Percentiles rank a stretch among this genome's conserved stretches.
These are phyloP conservation scores for Podila epigama DNA, from an alignment of 192 early-diverging fungal species.

Conservation along the genomic window DNA sequence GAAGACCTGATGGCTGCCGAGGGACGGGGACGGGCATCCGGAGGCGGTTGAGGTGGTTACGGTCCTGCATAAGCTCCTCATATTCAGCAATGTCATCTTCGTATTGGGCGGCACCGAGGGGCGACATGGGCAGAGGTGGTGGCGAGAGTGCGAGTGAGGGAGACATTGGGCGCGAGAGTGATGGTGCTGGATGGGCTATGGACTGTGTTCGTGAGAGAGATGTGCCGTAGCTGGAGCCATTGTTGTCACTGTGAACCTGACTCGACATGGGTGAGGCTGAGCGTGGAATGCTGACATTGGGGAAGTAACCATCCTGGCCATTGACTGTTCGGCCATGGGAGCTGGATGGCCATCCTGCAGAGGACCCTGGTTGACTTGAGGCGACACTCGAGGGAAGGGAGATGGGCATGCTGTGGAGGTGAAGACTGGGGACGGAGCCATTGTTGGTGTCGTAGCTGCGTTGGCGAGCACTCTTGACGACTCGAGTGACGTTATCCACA, in stretches of 20 bases:
- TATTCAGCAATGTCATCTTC: constrained; percentile 26
- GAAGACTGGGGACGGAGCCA: constrained; percentile 2
- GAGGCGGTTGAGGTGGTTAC: constrained; percentile 15
- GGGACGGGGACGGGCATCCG: constrained; percentile 15
- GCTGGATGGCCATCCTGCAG: neutral
- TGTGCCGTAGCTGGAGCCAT: neutral
- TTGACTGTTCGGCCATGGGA: neutral
- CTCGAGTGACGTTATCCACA: constrained; percentile 34
- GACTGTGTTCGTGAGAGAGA: constrained; percentile 23
- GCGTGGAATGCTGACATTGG: neutral
- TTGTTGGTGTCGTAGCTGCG: constrained; percentile 10
- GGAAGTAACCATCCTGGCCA: constrained; percentile 30
- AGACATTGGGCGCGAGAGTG: constrained; percentile 7
- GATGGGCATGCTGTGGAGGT: constrained; percentile 7
- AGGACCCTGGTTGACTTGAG: constrained; percentile 16
- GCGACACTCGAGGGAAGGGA: constrained; percentile 25
- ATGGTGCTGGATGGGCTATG: neutral
- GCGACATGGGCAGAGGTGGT: neutral
- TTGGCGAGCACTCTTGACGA: constrained; percentile 46
- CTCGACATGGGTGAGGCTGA: constrained; percentile 22
- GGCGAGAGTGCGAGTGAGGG: too few species aligned
- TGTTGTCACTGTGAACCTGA: neutral
- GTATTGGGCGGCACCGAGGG: constrained; percentile 1
- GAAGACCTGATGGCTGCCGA: neutral
- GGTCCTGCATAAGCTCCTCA: constrained; percentile 41